phyloP scores from a whole-genome alignment of 371 early-diverging fungal genomes.

The Cokeromyces recurvatus region DNA sequence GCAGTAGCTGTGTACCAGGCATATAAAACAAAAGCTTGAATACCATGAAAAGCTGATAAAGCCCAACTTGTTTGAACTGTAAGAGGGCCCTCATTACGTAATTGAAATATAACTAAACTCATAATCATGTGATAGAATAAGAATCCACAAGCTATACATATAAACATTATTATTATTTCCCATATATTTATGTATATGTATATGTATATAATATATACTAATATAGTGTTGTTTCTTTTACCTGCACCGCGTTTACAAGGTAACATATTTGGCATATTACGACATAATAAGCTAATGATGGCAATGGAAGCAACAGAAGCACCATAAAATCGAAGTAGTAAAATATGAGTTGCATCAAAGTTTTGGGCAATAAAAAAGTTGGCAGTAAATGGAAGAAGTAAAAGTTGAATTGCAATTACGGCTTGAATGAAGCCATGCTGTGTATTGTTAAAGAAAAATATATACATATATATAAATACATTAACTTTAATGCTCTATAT shows the following conservation, averaged over 20 bases:
- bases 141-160: constrained; percentile 24
- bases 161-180: background rate
- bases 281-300: constrained; percentile 23
- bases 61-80: constrained; percentile 9
- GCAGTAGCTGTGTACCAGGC: constrained; percentile 40
- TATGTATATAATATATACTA: no score
- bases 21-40: constrained; percentile 24
- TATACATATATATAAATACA: no score
- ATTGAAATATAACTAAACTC: constrained; percentile 24
- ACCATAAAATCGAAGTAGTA: constrained; percentile 27
- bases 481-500: no score
- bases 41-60: constrained; percentile 17
- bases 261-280: constrained; percentile 36
- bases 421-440: constrained; percentile 33
- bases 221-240: no score
- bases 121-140: constrained; percentile 31
- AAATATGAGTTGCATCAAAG: constrained; percentile 13
- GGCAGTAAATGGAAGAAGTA: constrained; percentile 21
- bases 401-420: constrained; percentile 16
- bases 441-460: no score
- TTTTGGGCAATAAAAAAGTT: constrained; percentile 7
- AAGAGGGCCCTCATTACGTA: constrained; percentile 22
- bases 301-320: constrained; percentile 24
- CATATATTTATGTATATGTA: background rate
- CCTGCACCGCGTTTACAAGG: constrained; percentile 44